These are phyloP conservation scores for Neurospora discreta DNA, from an alignment of 495 filamentous ascomycete species.

Conservation along the genomic window DNA sequence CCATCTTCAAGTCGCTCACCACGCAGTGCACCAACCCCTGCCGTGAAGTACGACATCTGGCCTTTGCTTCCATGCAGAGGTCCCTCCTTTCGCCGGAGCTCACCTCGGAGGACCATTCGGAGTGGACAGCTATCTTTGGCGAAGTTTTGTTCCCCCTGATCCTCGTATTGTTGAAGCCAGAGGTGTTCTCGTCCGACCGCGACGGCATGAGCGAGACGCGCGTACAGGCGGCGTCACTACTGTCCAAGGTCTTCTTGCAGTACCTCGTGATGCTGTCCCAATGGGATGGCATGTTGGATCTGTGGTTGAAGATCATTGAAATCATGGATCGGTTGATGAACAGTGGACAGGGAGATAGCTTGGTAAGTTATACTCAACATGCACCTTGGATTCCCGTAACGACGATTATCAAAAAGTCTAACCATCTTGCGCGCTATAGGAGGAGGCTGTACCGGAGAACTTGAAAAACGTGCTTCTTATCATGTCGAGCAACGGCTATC, in stretches of 20 bases:
- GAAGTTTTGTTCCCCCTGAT: conserved; percentile 96
- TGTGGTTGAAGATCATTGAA: conserved; percentile 88
- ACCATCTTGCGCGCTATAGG: conserved; percentile 35
- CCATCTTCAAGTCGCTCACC: conserved; percentile 80
- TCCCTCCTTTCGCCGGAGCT: conserved; percentile 72
- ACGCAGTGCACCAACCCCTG: conserved; percentile 91
- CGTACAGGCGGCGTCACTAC: conserved; percentile 79
- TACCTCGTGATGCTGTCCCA: conserved; percentile 77
- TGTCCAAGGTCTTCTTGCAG: conserved; percentile 93
- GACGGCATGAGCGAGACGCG: conserved; percentile 92
- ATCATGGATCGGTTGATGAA: conserved; percentile 96
- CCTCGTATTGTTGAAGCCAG: conserved; percentile 77
- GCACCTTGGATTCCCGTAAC: not conserved
- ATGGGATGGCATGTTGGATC: conserved; percentile 83
- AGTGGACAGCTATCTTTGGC: conserved; percentile 92
- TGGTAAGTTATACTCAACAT: conserved; percentile 43
- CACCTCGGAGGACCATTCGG: conserved; percentile 63
- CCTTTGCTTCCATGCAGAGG: conserved; percentile 77
- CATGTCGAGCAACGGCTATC: conserved; percentile 82
- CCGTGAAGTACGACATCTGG: conserved; percentile 81
- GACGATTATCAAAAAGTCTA: conserved; percentile 6
- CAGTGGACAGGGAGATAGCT: conserved; percentile 80
- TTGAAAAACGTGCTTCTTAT: conserved; percentile 95
- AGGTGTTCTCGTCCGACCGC: conserved; percentile 87
- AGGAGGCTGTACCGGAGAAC: conserved; percentile 91